These are phyloP conservation scores for Cardiospermum halicacabum DNA, from an alignment of 345 rosid genomes.

Conservation along the genomic window DNA sequence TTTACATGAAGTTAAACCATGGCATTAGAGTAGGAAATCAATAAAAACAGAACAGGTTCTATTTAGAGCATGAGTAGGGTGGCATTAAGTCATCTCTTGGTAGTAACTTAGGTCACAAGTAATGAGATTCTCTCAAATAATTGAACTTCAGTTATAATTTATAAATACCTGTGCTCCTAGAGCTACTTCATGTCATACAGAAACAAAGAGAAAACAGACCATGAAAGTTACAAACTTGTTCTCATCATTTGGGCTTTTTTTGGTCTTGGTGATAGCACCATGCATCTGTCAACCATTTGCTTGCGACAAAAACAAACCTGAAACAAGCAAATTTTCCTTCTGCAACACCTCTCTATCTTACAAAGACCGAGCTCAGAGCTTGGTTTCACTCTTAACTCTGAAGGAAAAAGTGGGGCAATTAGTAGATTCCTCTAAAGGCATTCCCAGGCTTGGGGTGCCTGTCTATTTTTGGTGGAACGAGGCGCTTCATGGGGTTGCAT, in stretches of 20 bases:
- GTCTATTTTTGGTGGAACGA: constrained; percentile 73
- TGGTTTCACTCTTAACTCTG: constrained; percentile 42
- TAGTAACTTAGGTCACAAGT: constrained; percentile 23
- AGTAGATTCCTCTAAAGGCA: constrained; percentile 42
- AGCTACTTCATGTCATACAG: not conserved
- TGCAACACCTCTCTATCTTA: constrained; percentile 41
- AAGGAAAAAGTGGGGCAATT: constrained; percentile 54
- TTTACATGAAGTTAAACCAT: no score
- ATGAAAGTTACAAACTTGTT: constrained; percentile 10
- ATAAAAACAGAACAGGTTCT: no score
- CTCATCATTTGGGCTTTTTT: constrained; percentile 13
- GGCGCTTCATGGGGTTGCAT: constrained; percentile 67
- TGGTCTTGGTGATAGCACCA: constrained; percentile 14
- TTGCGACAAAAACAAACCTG: constrained; percentile 29
- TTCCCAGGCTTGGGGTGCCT: constrained; percentile 52
- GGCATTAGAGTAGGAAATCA: no score
- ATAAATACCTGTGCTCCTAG: not conserved
- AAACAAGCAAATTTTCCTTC: constrained; percentile 34
- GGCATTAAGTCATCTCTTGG: no score
- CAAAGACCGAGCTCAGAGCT: constrained; percentile 42
- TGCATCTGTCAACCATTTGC: constrained; percentile 29
- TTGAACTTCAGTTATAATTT: no score
- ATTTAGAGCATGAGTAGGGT: no score
- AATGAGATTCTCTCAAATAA: not conserved
- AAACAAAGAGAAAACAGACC: not conserved